Conservation (phyloP, 2,329 filamentous ascomycete genomes). For the Helotiales sp. region DNA sequence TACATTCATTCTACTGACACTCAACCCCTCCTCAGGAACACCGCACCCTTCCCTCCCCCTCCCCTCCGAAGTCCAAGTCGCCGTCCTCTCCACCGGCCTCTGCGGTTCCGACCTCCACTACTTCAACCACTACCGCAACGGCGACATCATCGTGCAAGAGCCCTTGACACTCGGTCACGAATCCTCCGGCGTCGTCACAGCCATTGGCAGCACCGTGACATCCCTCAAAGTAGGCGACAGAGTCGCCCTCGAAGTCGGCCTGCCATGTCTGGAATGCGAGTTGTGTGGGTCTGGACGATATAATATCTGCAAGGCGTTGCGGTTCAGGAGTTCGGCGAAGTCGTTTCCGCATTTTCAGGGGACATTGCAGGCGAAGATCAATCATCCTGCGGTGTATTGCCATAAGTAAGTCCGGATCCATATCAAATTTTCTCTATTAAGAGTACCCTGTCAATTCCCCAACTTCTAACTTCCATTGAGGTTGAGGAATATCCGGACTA, state of each 20-base stretch:
- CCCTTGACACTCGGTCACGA: conserved; percentile 95
- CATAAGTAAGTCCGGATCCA: conserved; percentile 63
- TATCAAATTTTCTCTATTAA: conserved; percentile 9
- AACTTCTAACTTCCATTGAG: neutral
- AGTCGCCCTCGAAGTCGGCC: conserved; percentile 91
- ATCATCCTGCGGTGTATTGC: conserved; percentile 94
- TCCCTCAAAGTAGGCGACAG: conserved; percentile 82
- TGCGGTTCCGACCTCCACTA: conserved; percentile 98
- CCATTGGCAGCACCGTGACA: conserved; percentile 78
- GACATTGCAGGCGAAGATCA: conserved; percentile 56
- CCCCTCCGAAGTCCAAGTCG: conserved; percentile 74
- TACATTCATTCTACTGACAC: conserved; percentile 5
- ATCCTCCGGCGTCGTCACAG: conserved; percentile 82
- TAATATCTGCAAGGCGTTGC: conserved; percentile 79
- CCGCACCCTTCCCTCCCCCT: conserved; percentile 36
- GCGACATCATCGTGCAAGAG: conserved; percentile 88
- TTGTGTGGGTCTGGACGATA: conserved; percentile 89
- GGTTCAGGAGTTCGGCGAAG: conserved; percentile 45
- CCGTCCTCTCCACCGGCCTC: conserved; percentile 91
- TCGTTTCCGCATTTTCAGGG: conserved; percentile 44
- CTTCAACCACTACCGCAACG: conserved; percentile 94
- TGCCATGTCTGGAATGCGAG: conserved; percentile 89
- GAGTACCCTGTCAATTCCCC: neutral
- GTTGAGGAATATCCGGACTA: conserved; percentile 1
- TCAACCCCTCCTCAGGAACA: conserved; percentile 35